These are phyloP conservation scores for Magnusiomyces tetraspermus DNA, from an alignment of 1,139 yeast genomes.

Conservation along the genomic window DNA sequence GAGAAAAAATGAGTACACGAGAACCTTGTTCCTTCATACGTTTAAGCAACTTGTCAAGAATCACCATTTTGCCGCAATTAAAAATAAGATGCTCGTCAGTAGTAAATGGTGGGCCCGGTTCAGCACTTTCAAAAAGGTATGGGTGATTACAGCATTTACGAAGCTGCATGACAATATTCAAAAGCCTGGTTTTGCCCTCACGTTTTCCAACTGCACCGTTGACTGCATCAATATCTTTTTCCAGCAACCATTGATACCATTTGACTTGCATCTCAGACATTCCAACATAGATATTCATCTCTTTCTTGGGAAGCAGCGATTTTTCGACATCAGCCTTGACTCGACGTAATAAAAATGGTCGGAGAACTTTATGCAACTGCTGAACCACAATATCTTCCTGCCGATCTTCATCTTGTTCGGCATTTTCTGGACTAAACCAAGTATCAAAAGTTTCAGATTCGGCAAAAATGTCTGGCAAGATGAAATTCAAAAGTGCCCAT, in stretches of 20 bases:
- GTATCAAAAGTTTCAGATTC: constrained; percentile 87
- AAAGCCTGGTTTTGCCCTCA: constrained; percentile 82
- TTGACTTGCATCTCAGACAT: constrained; percentile 91
- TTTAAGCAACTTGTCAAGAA: constrained; percentile 72
- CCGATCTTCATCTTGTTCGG: constrained; percentile 41
- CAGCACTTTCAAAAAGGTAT: constrained; percentile 94
- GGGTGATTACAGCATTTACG: constrained; percentile 97
- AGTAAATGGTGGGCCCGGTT: constrained; percentile 96
- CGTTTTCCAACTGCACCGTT: constrained; percentile 86
- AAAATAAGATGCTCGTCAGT: constrained; percentile 88
- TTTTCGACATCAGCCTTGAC: constrained; percentile 91
- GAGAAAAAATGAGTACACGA: constrained; percentile 85
- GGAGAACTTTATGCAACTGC: constrained; percentile 81
- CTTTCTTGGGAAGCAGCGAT: constrained; percentile 81
- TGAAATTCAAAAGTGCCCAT: constrained; percentile 87
- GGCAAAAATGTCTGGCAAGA: constrained; percentile 89
- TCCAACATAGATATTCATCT: constrained; percentile 80
- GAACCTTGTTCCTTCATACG: constrained; percentile 72
- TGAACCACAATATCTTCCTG: constrained; percentile 61
- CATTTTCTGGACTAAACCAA: constrained; percentile 46
- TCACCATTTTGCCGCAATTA: constrained; percentile 85
- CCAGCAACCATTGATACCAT: constrained; percentile 84
- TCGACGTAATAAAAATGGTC: constrained; percentile 82
- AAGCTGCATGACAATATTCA: constrained; percentile 93
- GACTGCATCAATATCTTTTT: constrained; percentile 93